A percentile compares a stretch with the other conserved stretches of the same genome.
Conservation (phyloP, 345 rosid genomes). For the Gossypium mustelinum region DNA sequence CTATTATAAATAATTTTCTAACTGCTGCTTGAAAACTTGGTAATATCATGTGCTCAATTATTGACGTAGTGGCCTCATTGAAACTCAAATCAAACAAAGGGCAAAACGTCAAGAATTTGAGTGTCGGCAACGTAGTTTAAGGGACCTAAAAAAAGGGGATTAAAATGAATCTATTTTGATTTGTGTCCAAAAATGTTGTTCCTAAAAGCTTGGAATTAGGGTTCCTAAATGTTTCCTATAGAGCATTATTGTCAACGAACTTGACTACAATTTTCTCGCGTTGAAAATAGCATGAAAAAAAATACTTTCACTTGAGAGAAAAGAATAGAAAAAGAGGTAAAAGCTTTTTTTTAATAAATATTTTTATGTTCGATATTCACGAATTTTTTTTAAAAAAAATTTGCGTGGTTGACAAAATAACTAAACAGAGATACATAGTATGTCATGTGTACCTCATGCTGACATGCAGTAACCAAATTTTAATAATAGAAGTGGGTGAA, state of each 20-base stretch:
- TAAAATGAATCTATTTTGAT: neutral
- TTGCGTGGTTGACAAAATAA: too few species aligned
- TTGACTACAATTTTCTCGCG: neutral
- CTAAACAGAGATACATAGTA: too few species aligned
- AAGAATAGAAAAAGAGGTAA: too few species aligned
- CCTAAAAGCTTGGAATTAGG: neutral
- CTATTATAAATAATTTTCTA: neutral
- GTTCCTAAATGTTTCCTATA: neutral
- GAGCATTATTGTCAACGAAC: neutral
- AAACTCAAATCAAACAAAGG: neutral
- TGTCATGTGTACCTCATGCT: too few species aligned
- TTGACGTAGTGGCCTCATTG: neutral
- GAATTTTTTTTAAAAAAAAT: too few species aligned
- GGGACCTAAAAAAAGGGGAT: neutral
- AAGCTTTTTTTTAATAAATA: neutral
- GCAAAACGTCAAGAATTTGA: neutral
- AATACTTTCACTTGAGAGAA: neutral
- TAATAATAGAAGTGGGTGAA: too few species aligned
- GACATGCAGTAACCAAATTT: too few species aligned
- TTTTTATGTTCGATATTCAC: too few species aligned
- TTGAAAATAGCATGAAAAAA: neutral
- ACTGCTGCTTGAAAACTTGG: neutral
- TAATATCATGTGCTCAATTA: slow-evolving; percentile 10
- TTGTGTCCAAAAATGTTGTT: neutral
- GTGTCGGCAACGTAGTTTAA: neutral